Conservation (phyloP, 805 yeast species). For the Cyberlindnera maritima region DNA sequence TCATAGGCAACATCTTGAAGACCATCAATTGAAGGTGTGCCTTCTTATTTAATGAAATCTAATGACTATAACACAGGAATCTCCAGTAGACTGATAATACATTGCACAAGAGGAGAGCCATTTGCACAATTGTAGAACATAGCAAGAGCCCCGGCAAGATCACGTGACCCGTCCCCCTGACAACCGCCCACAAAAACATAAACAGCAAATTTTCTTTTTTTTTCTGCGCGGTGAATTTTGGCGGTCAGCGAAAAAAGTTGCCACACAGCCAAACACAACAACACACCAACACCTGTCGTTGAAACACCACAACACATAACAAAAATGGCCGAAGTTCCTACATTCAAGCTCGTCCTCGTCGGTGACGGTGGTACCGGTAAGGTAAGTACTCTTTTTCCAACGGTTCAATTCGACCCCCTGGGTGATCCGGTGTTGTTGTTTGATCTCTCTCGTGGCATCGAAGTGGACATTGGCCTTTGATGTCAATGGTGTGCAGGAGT, state of each 20-base stretch:
- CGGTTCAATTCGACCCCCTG: too few species aligned
- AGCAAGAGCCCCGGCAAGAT: too few species aligned
- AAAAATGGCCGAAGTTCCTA: conserved; percentile 83
- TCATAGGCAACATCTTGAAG: conserved; percentile 22
- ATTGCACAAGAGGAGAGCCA: too few species aligned
- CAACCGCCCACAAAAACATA: background rate
- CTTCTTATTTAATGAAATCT: too few species aligned
- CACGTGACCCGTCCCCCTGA: background rate
- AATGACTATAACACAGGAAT: too few species aligned
- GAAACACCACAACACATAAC: background rate
- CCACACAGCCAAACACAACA: background rate
- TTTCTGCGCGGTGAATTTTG: background rate
- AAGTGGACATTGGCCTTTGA: too few species aligned
- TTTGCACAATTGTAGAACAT: too few species aligned
- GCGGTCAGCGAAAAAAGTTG: background rate
- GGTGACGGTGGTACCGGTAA: conserved; percentile 99
- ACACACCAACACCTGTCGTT: background rate
- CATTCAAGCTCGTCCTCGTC: conserved; percentile 96
- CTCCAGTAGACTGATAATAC: too few species aligned
- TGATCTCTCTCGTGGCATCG: too few species aligned
- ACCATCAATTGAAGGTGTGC: conserved; percentile 20
- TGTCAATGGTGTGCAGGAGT: too few species aligned
- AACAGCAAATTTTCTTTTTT: conserved; percentile 3
- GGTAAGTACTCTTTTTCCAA: conserved; percentile 42
- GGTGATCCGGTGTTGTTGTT: too few species aligned